Conservation (phyloP, 2,329 filamentous ascomycete genomes). For the Botrytis cinerea region DNA sequence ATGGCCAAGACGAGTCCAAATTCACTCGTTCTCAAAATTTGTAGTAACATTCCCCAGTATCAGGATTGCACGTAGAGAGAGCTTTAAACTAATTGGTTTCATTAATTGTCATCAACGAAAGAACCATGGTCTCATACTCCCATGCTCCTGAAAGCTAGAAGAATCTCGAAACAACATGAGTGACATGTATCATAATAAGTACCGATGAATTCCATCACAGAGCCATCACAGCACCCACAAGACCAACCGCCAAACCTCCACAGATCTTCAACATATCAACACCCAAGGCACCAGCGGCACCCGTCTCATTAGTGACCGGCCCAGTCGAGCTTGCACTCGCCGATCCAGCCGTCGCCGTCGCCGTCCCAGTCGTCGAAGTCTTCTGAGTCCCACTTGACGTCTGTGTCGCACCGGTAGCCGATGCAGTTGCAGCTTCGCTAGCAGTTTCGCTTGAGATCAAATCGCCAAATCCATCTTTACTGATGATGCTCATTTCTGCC, state of each 20-base stretch:
- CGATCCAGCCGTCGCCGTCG: neutral
- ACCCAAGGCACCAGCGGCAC: neutral
- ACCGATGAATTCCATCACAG: conserved; percentile 8
- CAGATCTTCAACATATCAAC: conserved; percentile 2
- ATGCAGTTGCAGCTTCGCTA: conserved; percentile 5
- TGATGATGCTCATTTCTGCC: conserved; percentile 23
- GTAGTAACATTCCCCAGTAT: neutral
- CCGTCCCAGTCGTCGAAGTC: conserved; percentile 5
- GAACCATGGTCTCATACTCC: neutral
- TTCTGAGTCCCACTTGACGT: conserved; percentile 7
- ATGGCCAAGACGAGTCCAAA: neutral
- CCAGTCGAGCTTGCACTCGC: neutral
- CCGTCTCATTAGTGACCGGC: neutral
- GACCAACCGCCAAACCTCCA: conserved; percentile 20
- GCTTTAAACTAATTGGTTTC: neutral
- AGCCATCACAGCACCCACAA: conserved; percentile 22
- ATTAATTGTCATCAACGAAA: neutral
- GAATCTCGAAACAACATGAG: no score
- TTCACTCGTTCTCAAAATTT: neutral
- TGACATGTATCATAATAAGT: neutral
- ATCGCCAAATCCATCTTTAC: conserved; percentile 22
- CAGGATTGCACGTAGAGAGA: neutral
- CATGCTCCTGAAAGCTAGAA: neutral
- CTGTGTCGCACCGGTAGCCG: conserved; percentile 1
- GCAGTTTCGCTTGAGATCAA: conserved; percentile 5